These are phyloP conservation scores for Yarrowia sp. DNA, from an alignment of 805 yeast genomes.

Conservation along the genomic window DNA sequence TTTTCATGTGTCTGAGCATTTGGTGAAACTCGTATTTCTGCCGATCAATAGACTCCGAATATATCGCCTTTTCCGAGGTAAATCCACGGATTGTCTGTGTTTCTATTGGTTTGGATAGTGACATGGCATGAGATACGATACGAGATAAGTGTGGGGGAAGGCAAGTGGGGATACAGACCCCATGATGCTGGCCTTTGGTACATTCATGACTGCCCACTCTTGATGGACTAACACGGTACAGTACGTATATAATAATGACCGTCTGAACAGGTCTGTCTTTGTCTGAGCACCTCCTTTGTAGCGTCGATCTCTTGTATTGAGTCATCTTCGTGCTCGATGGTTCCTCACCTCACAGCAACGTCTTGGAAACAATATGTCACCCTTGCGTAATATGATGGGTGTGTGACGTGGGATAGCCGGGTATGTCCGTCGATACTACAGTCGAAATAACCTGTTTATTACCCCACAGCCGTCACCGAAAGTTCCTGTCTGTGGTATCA, in stretches of 20 bases:
- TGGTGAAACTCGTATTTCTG: constrained; percentile 28
- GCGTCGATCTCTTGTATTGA: background rate
- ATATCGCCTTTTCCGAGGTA: constrained; percentile 14
- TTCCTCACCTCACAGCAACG: background rate
- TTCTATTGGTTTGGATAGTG: constrained; percentile 17
- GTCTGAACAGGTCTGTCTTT: too few relatives aligned
- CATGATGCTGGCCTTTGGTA: too few relatives aligned
- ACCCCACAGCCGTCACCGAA: background rate
- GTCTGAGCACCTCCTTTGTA: background rate
- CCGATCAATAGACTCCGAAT: constrained; percentile 20
- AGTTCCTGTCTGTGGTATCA: background rate
- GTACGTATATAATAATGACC: too few relatives aligned
- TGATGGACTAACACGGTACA: background rate
- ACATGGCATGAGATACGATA: background rate
- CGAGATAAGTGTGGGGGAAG: too few relatives aligned
- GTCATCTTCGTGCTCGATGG: background rate
- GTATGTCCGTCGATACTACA: too few relatives aligned
- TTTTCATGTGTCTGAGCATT: background rate
- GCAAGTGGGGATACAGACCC: too few relatives aligned
- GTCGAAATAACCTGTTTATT: background rate
- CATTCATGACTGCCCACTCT: too few relatives aligned
- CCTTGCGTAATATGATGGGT: constrained; percentile 3
- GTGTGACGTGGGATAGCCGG: constrained; percentile 2
- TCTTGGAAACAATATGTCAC: background rate
- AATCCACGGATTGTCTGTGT: background rate